Evolutionary conservation across 106 monocot genomes (phyloP).

Genomic region (Allium cepa): DNA sequence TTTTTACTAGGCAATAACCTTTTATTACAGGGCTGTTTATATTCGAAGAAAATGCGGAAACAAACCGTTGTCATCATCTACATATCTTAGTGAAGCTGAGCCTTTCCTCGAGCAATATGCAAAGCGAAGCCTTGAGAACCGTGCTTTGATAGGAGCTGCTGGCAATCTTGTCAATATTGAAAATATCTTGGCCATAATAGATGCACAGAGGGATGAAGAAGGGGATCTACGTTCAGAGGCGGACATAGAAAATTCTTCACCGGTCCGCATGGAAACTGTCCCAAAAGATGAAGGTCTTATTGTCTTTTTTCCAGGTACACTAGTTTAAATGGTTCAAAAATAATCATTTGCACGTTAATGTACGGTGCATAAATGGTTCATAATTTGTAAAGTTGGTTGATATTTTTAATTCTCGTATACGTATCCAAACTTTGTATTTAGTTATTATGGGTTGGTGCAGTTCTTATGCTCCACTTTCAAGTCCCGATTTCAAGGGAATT

Average conservation of each 20-base stretch:
- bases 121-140: constrained; percentile 64
- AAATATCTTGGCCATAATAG: constrained; percentile 71
- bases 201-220: constrained; percentile 83
- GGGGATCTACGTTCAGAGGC: constrained; percentile 72
- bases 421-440: no score
- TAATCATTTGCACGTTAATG: background rate
- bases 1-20: background rate
- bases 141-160: constrained; percentile 75
- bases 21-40: constrained; percentile 70
- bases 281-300: constrained; percentile 84
- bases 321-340: no score
- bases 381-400: no score
- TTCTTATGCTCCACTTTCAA: no score
- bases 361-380: no score
- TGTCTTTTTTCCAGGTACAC: constrained; percentile 91
- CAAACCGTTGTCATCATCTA: constrained; percentile 69
- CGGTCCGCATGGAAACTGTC: constrained; percentile 35
- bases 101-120: constrained; percentile 97
- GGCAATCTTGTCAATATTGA: constrained; percentile 79
- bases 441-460: no score
- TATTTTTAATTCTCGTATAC: no score
- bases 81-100: constrained; percentile 87
- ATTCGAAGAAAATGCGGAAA: constrained; percentile 82
- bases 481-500: no score
- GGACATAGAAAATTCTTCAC: constrained; percentile 19